Conservation (phyloP, 2,329 filamentous ascomycete genomes). For the Byssoonygena ceratinophila region DNA sequence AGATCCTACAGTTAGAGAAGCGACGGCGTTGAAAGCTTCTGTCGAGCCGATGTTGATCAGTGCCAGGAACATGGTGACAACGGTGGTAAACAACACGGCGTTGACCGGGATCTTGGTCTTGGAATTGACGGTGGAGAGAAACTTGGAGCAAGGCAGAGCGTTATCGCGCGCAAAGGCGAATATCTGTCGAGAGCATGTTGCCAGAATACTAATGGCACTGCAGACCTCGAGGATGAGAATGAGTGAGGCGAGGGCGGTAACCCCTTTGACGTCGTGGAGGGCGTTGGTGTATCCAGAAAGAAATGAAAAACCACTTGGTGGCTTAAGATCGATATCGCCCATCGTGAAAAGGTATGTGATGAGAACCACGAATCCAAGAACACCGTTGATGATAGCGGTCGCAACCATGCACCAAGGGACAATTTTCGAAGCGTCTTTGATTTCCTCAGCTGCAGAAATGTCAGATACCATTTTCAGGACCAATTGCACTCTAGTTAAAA, state of each 20-base stretch:
- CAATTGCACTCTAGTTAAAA: background rate
- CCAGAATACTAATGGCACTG: conserved; percentile 27
- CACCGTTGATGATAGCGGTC: conserved; percentile 29
- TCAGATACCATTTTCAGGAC: background rate
- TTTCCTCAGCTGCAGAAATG: conserved; percentile 28
- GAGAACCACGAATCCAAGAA: conserved; percentile 30
- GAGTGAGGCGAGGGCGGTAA: conserved; percentile 22
- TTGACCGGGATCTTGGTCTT: conserved; percentile 20
- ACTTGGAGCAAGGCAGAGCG: conserved; percentile 42
- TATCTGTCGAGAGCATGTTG: conserved; percentile 27
- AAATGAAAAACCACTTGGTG: conserved; percentile 28
- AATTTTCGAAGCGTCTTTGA: conserved; percentile 28
- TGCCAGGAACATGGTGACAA: conserved; percentile 24
- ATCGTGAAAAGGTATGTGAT: conserved; percentile 33
- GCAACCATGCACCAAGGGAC: conserved; percentile 32
- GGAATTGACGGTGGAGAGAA: conserved; percentile 28
- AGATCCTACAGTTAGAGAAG: conserved; percentile 30
- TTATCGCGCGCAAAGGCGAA: conserved; percentile 43
- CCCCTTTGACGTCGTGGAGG: conserved; percentile 22
- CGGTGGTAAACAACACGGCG: conserved; percentile 22
- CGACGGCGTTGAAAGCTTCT: conserved; percentile 33
- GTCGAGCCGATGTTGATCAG: conserved; percentile 33
- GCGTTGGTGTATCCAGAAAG: conserved; percentile 28
- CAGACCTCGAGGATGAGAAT: conserved; percentile 25
- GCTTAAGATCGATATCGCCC: conserved; percentile 23